These are phyloP conservation scores for Wickerhamiella siamensis DNA, from an alignment of 805 yeast species.

Conservation along the genomic window DNA sequence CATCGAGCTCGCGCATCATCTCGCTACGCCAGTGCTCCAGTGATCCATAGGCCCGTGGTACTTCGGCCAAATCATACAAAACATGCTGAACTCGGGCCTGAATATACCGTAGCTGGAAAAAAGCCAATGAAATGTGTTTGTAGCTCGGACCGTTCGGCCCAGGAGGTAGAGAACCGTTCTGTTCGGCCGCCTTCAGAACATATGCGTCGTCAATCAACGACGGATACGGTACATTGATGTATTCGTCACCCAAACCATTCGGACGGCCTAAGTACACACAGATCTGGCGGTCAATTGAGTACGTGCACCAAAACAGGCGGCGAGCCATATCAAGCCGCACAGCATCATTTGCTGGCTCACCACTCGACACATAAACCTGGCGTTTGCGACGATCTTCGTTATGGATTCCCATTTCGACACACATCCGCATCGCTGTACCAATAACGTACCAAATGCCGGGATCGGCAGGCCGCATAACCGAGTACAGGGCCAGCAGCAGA, in stretches of 20 bases:
- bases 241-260: slow-evolving; percentile 74
- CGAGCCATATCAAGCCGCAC: slow-evolving; percentile 55
- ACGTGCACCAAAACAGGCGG: slow-evolving; percentile 78
- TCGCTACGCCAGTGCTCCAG: slow-evolving; percentile 50
- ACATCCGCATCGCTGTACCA: slow-evolving; percentile 64
- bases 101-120: slow-evolving; percentile 54
- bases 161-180: slow-evolving; percentile 20
- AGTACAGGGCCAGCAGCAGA: slow-evolving; percentile 50
- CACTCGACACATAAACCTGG: slow-evolving; percentile 12
- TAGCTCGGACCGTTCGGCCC: slow-evolving; percentile 35
- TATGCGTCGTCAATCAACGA: slow-evolving; percentile 52
- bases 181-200: slow-evolving; percentile 3
- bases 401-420: slow-evolving; percentile 77
- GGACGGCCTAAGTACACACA: slow-evolving; percentile 82
- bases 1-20: slow-evolving; percentile 37
- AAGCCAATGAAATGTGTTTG: slow-evolving; percentile 50
- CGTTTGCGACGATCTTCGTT: slow-evolving; percentile 34
- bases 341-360: slow-evolving; percentile 28
- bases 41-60: slow-evolving; percentile 46
- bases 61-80: slow-evolving; percentile 50
- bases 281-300: slow-evolving; percentile 71
- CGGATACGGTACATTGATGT: slow-evolving; percentile 58
- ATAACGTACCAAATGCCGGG: slow-evolving; percentile 90
- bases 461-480: slow-evolving; percentile 75
- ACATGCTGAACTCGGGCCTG: slow-evolving; percentile 67